Evolutionary conservation across 805 yeast genomes (phyloP).

Genomic region (Candida koratica): DNA sequence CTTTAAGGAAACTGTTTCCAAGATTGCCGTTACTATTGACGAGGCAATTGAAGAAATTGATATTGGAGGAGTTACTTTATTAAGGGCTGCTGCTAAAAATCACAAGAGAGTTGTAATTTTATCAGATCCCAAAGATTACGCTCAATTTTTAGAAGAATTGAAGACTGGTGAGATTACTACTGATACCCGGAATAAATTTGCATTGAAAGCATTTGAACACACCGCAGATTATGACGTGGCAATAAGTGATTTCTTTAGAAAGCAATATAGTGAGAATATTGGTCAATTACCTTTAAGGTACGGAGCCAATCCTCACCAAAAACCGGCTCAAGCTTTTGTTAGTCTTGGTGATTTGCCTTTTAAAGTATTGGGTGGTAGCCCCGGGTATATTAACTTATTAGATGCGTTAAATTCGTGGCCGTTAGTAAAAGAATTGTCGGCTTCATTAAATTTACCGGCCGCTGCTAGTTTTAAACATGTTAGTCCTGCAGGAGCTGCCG

Average conservation of each 20-base stretch:
- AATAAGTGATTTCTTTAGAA: slow-evolving; percentile 95
- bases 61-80: slow-evolving; percentile 92
- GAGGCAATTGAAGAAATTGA: slow-evolving; percentile 99
- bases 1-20: slow-evolving; percentile 94
- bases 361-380: slow-evolving; percentile 89
- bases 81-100: slow-evolving; percentile 98
- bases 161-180: slow-evolving; percentile 66
- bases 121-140: slow-evolving; percentile 92
- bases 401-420: slow-evolving; percentile 99
- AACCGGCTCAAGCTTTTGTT: slow-evolving; percentile 97
- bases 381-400: slow-evolving; percentile 94
- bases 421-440: slow-evolving; percentile 91
- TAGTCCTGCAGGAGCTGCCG: slow-evolving; percentile 98
- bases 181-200: slow-evolving; percentile 75
- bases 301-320: slow-evolving; percentile 99
- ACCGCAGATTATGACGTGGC: slow-evolving; percentile 97
- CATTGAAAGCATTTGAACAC: slow-evolving; percentile 96
- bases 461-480: slow-evolving; percentile 99
- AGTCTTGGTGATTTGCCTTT: slow-evolving; percentile 85
- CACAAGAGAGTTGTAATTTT: slow-evolving; percentile 93
- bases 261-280: slow-evolving; percentile 85
- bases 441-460: slow-evolving; percentile 92
- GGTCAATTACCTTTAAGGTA: slow-evolving; percentile 93
- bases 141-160: slow-evolving; percentile 80
- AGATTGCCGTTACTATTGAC: slow-evolving; percentile 88